Evolutionary conservation across 768 basidiomycete species (phyloP), one percentile per base, ranked within the genome.

Genomic region (Agrocybe pediades): DNA sequence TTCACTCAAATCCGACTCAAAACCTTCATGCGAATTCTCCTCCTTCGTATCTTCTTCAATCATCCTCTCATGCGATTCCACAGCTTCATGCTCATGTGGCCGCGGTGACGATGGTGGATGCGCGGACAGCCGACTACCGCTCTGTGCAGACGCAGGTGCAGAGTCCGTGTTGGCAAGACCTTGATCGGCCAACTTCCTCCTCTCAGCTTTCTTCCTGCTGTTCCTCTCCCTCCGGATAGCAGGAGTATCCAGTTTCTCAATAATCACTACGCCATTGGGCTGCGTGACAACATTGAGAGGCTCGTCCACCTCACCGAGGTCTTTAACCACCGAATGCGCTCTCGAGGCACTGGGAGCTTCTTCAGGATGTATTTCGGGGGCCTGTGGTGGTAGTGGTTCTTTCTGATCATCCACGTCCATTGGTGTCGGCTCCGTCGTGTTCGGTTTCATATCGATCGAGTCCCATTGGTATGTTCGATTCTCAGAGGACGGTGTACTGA

Each of bases 161-260:
- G 19, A 24, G 25, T 45, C 47, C 33, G n/a, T 11, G 33, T 6
- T 30, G n/a, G 33, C 33, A 57, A 52, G 17, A 60, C 42, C 44
- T 20, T 27, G 44, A 26, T 49, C 55, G 15, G 55, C 62, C 36
- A 51, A 53, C 40, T 59, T 65, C 43, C 63, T 65, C 56, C 66
- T 70, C 51, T 74, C 73, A 1, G 68, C 76, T 62, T 79, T 84
- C 46, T 69, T 73, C 7, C 76, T 74, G 53, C 71, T 66, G 17
- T 74, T 74, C 68, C 85, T 88, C 67, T 82, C 77, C 46, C 80
- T 76, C 3, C 88, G 81, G 36, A 81, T 85, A 3, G 79, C 79
- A 29, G 88, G 88, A 5, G 89, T 86, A 61, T 90, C 89, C 20
- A 90, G 73, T 54, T 83, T 82, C 62, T 91, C 88, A 51, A 90